Evolutionary conservation across 257 asterid genomes (phyloP).

Genomic region (Haberlea rhodopensis): DNA sequence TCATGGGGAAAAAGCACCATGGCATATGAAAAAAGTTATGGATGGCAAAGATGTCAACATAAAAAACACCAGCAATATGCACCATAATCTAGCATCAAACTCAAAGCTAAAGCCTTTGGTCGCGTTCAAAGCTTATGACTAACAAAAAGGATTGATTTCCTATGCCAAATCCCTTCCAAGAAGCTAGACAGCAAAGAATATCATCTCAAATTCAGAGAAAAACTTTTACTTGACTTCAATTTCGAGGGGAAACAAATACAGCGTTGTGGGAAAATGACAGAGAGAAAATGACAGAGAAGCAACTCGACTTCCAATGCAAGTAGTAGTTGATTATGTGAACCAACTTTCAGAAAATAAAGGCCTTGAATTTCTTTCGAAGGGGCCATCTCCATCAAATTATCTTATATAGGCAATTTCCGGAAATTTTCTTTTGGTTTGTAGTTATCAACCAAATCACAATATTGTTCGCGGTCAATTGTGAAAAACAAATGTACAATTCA

Average conservation of each 20-base stretch:
- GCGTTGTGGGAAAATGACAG: neutral
- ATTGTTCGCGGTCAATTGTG: too few relatives aligned
- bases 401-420: too few relatives aligned
- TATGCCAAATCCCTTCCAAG: neutral
- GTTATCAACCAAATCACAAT: too few relatives aligned
- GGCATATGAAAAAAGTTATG: neutral
- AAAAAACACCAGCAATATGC: neutral
- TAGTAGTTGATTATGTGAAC: neutral
- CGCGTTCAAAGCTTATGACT: neutral
- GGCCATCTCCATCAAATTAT: too few relatives aligned
- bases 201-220: neutral
- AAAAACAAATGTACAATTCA: too few relatives aligned
- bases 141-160: neutral
- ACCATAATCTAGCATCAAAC: constrained; percentile 5
- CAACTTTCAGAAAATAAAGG: too few relatives aligned
- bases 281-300: constrained; percentile 12
- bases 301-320: neutral
- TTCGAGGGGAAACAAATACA: too few relatives aligned
- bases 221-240: too few relatives aligned
- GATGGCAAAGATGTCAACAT: neutral
- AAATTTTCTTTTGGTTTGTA: too few relatives aligned
- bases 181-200: neutral
- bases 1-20: neutral
- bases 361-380: too few relatives aligned
- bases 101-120: neutral